A percentile compares a stretch with the other conserved stretches of the same genome.
Evolutionary conservation across 768 basidiomycete genomes (phyloP).

Genomic region (Hortiboletus flavorubellus): DNA sequence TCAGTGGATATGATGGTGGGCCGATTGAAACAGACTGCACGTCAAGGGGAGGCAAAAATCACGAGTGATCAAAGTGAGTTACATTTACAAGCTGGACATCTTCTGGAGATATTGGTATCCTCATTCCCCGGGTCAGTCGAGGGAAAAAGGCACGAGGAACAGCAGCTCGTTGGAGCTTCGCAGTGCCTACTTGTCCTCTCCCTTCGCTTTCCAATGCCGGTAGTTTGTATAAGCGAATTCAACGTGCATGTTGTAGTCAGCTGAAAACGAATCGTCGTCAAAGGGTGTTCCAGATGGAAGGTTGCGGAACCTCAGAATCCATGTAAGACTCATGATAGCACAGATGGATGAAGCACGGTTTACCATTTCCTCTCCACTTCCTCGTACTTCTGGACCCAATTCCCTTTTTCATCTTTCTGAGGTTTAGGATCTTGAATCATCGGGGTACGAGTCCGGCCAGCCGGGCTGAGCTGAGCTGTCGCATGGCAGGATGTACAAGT

Average conservation of each 20-base stretch:
- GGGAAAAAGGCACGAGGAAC: neutral
- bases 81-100: neutral
- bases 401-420: neutral
- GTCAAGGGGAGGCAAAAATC: neutral
- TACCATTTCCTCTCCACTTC: neutral
- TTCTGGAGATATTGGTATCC: neutral
- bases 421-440: neutral
- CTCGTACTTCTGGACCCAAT: neutral
- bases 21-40: neutral
- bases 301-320: neutral
- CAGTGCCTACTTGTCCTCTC: neutral
- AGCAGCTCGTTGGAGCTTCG: neutral
- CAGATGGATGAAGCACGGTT: neutral
- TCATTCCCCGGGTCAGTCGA: neutral
- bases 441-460: neutral
- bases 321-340: neutral
- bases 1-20: neutral
- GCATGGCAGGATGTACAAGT: constrained; percentile 4
- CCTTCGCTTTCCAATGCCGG: neutral
- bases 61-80: neutral
- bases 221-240: neutral
- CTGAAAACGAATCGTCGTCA: neutral
- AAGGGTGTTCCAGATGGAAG: neutral
- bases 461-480: neutral
- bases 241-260: neutral